Base-by-base conservation (phyloP, 306 rosid genomes). In the Hippophae tibetana region DNA sequence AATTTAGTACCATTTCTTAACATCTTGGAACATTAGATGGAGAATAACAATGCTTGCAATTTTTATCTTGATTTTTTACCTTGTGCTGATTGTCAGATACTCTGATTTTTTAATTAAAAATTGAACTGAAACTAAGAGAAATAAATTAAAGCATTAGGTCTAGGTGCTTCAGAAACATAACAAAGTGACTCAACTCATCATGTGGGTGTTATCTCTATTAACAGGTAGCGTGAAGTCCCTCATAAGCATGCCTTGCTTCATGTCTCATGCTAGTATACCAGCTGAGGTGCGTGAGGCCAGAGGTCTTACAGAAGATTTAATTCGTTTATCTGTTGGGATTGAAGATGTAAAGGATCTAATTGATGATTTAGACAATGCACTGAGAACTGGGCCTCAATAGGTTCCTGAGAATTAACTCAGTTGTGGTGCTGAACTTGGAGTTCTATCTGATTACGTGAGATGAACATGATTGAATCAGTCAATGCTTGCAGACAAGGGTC, bases 151-250 rank as follows among this genome's bases (percentile, higher is more conserved):
- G 38, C 38, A 31, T 31, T 31, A 31, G 5, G 3, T 2, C 38
- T 31, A 31, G 3, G 38, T 31, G 38, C 10, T 46, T 46, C 50
- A 46, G n/a, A 46, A 46, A 31, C 38, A 31, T 31, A 31, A 31
- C 38, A 18, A 18, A 18, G 23, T 18, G 23, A 18, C 23, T 18
- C 11, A 45, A 48, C 64, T 60, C 13, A 47, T 46, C 47, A 42
- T 25, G 10, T 45, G 18, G 10, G 25, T 59, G 51, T 62, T 58
- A 13, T 9, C 59, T 57, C 58, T 55, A 23, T 69, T 57, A 64
- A 52, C 79, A 92, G 95, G 96, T 65, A 87, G 96, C 66, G 95
- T 87, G 38, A 83, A 92, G 83, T 92, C 98, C 62, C 89, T 92
- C 6, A 87, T 87, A 57, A 85, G 95, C 82, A 47, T 90, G 81